Base-by-base conservation (phyloP, 192 early-diverging fungal species). In the Glomus cerebriforme region DNA sequence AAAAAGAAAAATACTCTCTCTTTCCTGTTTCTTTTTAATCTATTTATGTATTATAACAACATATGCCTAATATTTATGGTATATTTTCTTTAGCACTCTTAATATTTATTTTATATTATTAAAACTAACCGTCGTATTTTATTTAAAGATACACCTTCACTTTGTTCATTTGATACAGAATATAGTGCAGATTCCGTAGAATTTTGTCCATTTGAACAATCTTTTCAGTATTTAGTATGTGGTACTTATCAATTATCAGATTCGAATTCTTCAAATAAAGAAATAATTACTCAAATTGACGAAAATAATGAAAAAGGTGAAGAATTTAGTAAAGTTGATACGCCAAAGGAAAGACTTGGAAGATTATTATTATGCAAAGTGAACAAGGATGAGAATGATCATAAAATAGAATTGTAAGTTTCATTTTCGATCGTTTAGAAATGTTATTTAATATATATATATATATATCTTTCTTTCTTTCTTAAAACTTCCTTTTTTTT, bases 151-250 rank as follows among this genome's bases (percentile, higher is more conserved):
- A 82, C 83, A 2, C 29, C 45, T 2, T 88, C 87, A 1, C 68
- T 92, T 19, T 82, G 79, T 15, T 89, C 89, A 12, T 83, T 91
- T 78, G 91, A 92, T 72, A 89, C 91, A 10, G 85, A 87, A 22
- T 92, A 90, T 78, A 91, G 91, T 69, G 89, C 93, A 2, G 93
- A 93, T 83, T 90, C 90, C 8, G 82, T 90, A 0, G 92, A 94
- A 87, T 94, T 93, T 72, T 90, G 83, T 79, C 92, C 92, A 2
- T 90, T 88, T 32, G 65, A 70, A 22, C 81, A 82, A 26, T 70
- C 85, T 68, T 47, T 69, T 8, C 73, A 88, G 24, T 85, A 88
- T 54, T 82, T 93, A 24, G 86, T 87, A 13, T 89, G 92, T 67
- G 93, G 93, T 8, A 94, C 93, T 0, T 94, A 94, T 76, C 89